Evolutionary conservation across 805 yeast species (phyloP), one percentile per base, ranked within the genome.

Genomic region (Zygoascus bituminiphila): DNA sequence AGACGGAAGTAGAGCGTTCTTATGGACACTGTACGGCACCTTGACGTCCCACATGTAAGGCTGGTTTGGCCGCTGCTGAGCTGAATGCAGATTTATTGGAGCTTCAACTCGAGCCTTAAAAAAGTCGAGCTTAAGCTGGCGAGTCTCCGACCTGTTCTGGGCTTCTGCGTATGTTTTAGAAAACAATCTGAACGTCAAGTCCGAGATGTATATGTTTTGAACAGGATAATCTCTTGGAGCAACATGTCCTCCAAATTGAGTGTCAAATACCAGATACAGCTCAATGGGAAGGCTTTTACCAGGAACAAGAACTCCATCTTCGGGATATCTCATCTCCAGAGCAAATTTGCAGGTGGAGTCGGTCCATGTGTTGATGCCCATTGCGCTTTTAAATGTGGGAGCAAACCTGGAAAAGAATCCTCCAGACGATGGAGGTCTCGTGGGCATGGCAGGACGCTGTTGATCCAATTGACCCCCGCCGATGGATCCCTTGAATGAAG

Each of bases 261-360:
- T 39, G 15, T 44, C 45, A 26, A 55, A 52, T 15, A 55, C 42
- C n/a, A 55, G 52, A 36, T 25, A 53, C 21, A 62, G 42, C 24
- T 51, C 44, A n/a, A 60, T 36, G 4, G 60, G 60, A 7, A 62
- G 45, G 12, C 64, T 60, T 42, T 64, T 63, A 5, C 68, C 62
- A 0, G 82, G 82, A 2, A 73, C 64, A 46, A 78, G 60, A 36
- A 65, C 67, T 1, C 76, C 71, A 0, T 79, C 78, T 47, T 71
- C 63, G 24, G 72, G 65, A 54, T 75, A 70, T 43, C 83, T 61
- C 15, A 71, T 66, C 57, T 78, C 84, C 47, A 78, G 66, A 2
- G 67, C 58, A 45, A 62, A 52, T 22, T 46, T 51, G 49, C 51
- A 57, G 50, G 44, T 61, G 23, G 46, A 25, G 4, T 47, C 50